Conservation (phyloP, 192 early-diverging fungal genomes). For the Rhizophagus sp. region DNA sequence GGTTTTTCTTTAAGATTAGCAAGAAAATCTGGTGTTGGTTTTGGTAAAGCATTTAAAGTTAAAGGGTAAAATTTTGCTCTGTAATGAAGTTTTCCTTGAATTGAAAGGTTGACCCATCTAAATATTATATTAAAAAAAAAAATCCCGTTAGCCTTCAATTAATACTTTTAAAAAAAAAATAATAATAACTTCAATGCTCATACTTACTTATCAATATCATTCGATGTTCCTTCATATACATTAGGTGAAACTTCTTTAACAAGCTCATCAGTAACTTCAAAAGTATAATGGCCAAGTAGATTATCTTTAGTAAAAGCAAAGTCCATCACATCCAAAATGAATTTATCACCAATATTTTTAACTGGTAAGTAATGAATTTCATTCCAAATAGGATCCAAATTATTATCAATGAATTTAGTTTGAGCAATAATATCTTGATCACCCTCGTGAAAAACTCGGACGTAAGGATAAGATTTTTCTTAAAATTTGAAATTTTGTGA, state of each 20-base stretch:
- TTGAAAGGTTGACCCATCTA: slow-evolving; percentile 32
- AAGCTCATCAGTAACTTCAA: slow-evolving; percentile 60
- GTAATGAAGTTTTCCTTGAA: slow-evolving; percentile 42
- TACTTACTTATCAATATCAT: slow-evolving; percentile 37
- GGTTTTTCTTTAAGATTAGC: slow-evolving; percentile 33
- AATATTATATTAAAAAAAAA: not conserved
- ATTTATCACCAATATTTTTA: slow-evolving; percentile 69
- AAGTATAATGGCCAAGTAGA: slow-evolving; percentile 68
- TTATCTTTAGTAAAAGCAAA: slow-evolving; percentile 84
- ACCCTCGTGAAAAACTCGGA: slow-evolving; percentile 51
- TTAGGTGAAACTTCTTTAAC: slow-evolving; percentile 51
- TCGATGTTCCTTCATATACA: slow-evolving; percentile 33
- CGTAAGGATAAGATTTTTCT: slow-evolving; percentile 90
- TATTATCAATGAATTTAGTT: slow-evolving; percentile 80
- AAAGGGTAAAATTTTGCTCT: slow-evolving; percentile 40
- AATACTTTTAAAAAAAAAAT: not conserved
- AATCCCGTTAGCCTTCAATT: not conserved
- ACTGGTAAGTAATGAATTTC: slow-evolving; percentile 83
- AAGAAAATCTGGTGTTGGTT: slow-evolving; percentile 27
- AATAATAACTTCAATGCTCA: not conserved
- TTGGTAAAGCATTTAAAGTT: not conserved
- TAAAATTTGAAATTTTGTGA: not conserved
- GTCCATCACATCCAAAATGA: slow-evolving; percentile 84
- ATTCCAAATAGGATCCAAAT: slow-evolving; percentile 90
- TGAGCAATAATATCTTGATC: slow-evolving; percentile 57